Base-by-base conservation (phyloP, 495 filamentous ascomycete genomes). In the Penicillium coprophilum region DNA sequence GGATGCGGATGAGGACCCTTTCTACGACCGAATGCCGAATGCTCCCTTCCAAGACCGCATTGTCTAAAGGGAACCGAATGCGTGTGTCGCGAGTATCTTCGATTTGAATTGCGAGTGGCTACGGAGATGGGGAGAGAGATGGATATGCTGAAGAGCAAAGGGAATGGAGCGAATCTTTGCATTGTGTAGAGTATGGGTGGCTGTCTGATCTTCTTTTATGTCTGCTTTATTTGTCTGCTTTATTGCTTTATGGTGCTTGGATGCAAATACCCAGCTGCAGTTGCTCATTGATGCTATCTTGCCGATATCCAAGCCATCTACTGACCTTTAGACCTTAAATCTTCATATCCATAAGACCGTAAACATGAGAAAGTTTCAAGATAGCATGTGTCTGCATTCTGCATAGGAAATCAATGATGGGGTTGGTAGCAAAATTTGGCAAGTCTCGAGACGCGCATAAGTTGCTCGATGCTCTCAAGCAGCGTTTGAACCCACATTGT, bases 11-110 rank as follows among this genome's bases (percentile, higher is more conserved):
- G 68, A 60, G 2, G 57, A 48, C 49, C 56, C 50, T 4, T 36
- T 57, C 10, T 31, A 53, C 49, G 58, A 68, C 21, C 70, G 70
- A 31, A 70, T 55, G 28, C 71, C 75, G 6, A 44, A 62, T 49
- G 77, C 77, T 27, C 78, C 78, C 15, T 81, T 81, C 44, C 70
- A 74, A 43, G 75, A 78, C 57, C 72, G 72, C 3, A 63, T 56
- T 17, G 55, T 17, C 6, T 64, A 53, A n/a, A 30, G 10, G 8
- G 12, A 21, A 43, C 15, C 15, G 44, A n/a, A 11, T 11, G 23
- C 15, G 12, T 23, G 23, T 15, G 21, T 23, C 23, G 30, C 8
- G 17, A 24, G 9, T 12, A 12, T 30, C 21, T 49, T 55, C 32
- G 27, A 19, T 8, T 8, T 34, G 39, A 5, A 34, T 12, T n/a